A percentile compares a stretch with the other conserved stretches of the same genome.
Evolutionary conservation across 2,329 filamentous ascomycete genomes (phyloP).

Genomic region (Aspergillus sp.): DNA sequence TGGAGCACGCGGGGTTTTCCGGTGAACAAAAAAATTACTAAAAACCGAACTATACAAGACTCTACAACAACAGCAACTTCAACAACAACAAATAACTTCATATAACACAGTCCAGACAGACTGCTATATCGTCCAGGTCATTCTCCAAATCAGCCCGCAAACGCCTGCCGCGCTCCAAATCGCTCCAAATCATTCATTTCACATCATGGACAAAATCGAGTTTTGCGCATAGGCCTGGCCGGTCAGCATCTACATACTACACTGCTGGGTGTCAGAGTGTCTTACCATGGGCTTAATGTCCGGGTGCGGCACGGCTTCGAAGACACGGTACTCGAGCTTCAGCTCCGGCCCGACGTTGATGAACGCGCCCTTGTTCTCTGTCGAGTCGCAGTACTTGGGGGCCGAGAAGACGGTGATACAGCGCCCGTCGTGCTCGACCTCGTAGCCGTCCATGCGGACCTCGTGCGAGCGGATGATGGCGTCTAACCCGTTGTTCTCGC

Average conservation of each 20-base stretch:
- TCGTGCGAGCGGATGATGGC: conserved; percentile 96
- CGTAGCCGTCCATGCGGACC: conserved; percentile 98
- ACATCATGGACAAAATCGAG: conserved; percentile 69
- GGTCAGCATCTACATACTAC: not conserved
- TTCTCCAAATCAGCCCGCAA: conserved; percentile 15
- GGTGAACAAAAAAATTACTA: no score
- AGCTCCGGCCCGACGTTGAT: conserved; percentile 93
- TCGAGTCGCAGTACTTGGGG: conserved; percentile 94
- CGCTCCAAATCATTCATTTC: conserved; percentile 34
- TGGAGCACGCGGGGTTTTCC: not conserved
- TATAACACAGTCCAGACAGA: no score
- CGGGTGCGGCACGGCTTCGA: conserved; percentile 93
- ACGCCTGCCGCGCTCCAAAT: conserved; percentile 17
- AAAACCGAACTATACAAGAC: not conserved
- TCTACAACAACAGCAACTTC: not conserved
- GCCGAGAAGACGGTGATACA: conserved; percentile 99
- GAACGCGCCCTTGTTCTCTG: conserved; percentile 95
- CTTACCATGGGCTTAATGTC: conserved; percentile 81
- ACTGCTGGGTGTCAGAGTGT: conserved; percentile 1
- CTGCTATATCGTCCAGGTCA: no score
- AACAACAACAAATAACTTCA: no score
- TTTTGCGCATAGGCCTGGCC: conserved; percentile 70
- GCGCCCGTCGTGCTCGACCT: conserved; percentile 88
- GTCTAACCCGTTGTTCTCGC: conserved; percentile 87
- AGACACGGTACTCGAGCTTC: conserved; percentile 85